A percentile compares a stretch with the other conserved stretches of the same genome.
Evolutionary conservation across 1,139 yeast species (phyloP).

Genomic region (Hansenula lynferdii): DNA sequence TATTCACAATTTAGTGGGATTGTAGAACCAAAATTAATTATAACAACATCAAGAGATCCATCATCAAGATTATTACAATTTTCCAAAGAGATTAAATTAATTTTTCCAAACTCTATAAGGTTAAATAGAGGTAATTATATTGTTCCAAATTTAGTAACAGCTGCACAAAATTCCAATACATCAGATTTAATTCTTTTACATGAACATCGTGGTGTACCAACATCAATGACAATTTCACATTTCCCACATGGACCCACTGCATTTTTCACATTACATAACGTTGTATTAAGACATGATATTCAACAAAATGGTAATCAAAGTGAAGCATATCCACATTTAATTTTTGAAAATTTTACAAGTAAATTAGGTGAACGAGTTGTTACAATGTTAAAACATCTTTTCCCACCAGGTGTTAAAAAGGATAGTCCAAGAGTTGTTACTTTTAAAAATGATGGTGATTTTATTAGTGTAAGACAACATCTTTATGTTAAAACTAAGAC

Average conservation of each 20-base stretch:
- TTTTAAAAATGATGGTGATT: constrained; percentile 87
- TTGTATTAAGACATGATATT: constrained; percentile 89
- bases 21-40: constrained; percentile 86
- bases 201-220: constrained; percentile 98
- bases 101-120: constrained; percentile 87
- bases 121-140: constrained; percentile 92
- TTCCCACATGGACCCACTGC: constrained; percentile 99
- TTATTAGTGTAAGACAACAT: constrained; percentile 91
- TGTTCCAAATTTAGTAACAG: constrained; percentile 77
- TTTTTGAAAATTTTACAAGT: constrained; percentile 87
- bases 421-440: constrained; percentile 88
- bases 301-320: constrained; percentile 81
- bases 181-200: constrained; percentile 84
- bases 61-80: constrained; percentile 81
- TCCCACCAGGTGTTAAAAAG: constrained; percentile 95
- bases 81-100: constrained; percentile 82
- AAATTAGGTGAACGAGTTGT: constrained; percentile 81
- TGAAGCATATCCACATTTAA: constrained; percentile 90
- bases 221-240: constrained; percentile 87
- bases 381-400: constrained; percentile 76
- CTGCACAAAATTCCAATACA: constrained; percentile 72
- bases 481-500: constrained; percentile 87
- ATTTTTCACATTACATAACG: constrained; percentile 90
- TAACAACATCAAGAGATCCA: constrained; percentile 93
- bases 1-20: constrained; percentile 85